phyloP scores from a whole-genome alignment of 108 stramenopile genomes.

The Nitzschia putrida region DNA sequence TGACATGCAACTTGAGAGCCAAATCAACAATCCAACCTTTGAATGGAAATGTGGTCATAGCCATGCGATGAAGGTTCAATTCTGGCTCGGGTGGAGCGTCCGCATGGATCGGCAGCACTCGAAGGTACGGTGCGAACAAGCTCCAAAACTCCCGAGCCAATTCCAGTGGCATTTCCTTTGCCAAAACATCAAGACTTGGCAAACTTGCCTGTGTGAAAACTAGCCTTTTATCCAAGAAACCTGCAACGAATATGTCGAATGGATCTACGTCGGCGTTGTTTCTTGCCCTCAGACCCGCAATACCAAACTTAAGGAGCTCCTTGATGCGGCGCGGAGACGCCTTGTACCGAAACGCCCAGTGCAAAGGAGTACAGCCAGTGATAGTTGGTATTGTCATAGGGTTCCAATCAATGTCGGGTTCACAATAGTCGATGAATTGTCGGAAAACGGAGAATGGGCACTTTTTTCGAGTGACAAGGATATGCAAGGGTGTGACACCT shows the following conservation, averaged over 20 bases:
- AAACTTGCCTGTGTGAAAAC: not conserved
- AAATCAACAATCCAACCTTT: slow-evolving; percentile 30
- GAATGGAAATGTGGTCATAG: slow-evolving; percentile 12
- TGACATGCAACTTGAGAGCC: slow-evolving; percentile 18
- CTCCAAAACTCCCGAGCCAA: slow-evolving; percentile 9
- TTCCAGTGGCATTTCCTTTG: slow-evolving; percentile 22
- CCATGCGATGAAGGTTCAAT: slow-evolving; percentile 33
- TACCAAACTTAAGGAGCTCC: slow-evolving; percentile 20
- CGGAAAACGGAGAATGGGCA: slow-evolving; percentile 29
- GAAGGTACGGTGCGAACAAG: slow-evolving; percentile 15
- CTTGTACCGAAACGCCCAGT: slow-evolving; percentile 33
- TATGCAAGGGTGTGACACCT: slow-evolving; percentile 34
- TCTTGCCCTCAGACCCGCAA: slow-evolving; percentile 10
- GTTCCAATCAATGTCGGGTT: slow-evolving; percentile 19
- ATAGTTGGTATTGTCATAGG: slow-evolving; percentile 24
- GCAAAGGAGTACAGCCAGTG: slow-evolving; percentile 38
- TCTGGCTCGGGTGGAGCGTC: not conserved
- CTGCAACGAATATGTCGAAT: slow-evolving; percentile 37
- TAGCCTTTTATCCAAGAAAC: slow-evolving; percentile 10
- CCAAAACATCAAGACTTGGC: not conserved
- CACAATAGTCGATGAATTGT: slow-evolving; percentile 34
- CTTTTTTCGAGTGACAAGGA: slow-evolving; percentile 28
- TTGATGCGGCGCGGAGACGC: slow-evolving; percentile 26
- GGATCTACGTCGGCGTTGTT: slow-evolving; percentile 24
- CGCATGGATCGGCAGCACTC: not conserved